Evolutionary conservation across 2,329 filamentous ascomycete genomes (phyloP).

Genomic region (Akanthomyces uredinophilus): DNA sequence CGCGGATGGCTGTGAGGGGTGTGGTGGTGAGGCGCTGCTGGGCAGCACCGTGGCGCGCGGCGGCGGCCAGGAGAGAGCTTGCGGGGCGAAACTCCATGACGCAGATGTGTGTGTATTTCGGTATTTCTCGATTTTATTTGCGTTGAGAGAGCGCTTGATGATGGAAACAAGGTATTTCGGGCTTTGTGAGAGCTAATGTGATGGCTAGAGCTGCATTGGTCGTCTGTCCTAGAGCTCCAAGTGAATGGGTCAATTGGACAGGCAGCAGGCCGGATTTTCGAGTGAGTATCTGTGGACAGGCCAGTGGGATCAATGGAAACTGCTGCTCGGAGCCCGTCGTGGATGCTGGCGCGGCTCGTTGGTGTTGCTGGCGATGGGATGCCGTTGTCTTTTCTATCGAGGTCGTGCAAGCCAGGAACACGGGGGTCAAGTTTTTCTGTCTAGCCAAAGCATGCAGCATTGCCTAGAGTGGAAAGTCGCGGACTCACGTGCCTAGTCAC

Average conservation of each 20-base stretch:
- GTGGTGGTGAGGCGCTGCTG: constrained; percentile 18
- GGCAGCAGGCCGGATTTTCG: not conserved
- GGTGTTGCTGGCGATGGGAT: not conserved
- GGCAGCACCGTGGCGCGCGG: constrained; percentile 8
- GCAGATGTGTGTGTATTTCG: not conserved
- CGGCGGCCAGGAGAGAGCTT: constrained; percentile 26
- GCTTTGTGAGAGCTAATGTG: not conserved
- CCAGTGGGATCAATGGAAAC: not conserved
- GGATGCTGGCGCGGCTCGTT: not conserved
- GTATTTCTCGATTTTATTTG: no score
- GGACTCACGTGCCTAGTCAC: constrained; percentile 6
- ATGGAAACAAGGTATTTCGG: not conserved
- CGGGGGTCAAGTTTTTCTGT: constrained; percentile 15
- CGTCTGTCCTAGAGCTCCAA: constrained; percentile 8
- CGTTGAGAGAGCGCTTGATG: no score
- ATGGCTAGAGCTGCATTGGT: not conserved
- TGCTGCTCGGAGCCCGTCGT: not conserved
- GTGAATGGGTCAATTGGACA: constrained; percentile 13
- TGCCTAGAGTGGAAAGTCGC: constrained; percentile 9
- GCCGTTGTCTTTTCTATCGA: not conserved
- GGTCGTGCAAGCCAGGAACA: constrained; percentile 5
- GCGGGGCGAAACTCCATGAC: constrained; percentile 35
- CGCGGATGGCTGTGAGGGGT: constrained; percentile 28
- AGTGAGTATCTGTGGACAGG: no score
- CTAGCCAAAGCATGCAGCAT: constrained; percentile 9